Conservation (phyloP, 2,329 filamentous ascomycete species). For the Iodosphaeria phyllophila region DNA sequence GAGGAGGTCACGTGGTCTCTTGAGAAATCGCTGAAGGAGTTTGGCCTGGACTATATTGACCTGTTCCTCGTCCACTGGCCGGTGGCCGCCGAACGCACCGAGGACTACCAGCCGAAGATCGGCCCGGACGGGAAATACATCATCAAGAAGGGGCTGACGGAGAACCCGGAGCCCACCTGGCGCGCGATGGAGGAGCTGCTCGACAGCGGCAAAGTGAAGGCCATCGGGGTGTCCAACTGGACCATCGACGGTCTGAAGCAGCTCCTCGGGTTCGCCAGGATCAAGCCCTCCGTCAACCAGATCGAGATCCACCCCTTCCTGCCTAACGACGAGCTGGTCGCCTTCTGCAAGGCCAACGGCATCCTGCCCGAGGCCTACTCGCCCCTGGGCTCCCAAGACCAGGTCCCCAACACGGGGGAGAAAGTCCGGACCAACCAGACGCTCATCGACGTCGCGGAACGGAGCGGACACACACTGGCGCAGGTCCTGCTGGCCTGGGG, state of each 20-base stretch:
- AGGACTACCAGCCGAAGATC: slow-evolving; percentile 22
- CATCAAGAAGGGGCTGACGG: slow-evolving; percentile 39
- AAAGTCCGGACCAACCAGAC: slow-evolving; percentile 39
- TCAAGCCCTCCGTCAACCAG: slow-evolving; percentile 23
- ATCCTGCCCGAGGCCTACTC: slow-evolving; percentile 33
- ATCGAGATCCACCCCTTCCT: slow-evolving; percentile 28
- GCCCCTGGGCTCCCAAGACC: slow-evolving; percentile 44
- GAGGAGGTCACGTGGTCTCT: slow-evolving; percentile 38
- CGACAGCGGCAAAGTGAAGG: slow-evolving; percentile 12
- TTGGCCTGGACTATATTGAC: slow-evolving; percentile 37
- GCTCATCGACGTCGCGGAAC: slow-evolving; percentile 37
- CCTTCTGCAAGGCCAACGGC: slow-evolving; percentile 31
- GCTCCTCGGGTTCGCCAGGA: slow-evolving; percentile 18
- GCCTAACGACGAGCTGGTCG: slow-evolving; percentile 26
- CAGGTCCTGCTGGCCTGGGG: slow-evolving; percentile 49
- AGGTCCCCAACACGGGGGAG: slow-evolving; percentile 49
- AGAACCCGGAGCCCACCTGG: slow-evolving; percentile 47
- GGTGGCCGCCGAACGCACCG: slow-evolving; percentile 24
- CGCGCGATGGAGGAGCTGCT: slow-evolving; percentile 33
- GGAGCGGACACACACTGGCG: slow-evolving; percentile 36
- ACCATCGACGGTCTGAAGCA: slow-evolving; percentile 20
- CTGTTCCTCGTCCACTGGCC: slow-evolving; percentile 39
- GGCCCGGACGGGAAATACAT: slow-evolving; percentile 26
- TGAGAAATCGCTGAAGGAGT: slow-evolving; percentile 28
- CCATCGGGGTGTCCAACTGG: slow-evolving; percentile 28